phyloP scores from a whole-genome alignment of 305 asterid genomes.

The Solanum hybrid region DNA sequence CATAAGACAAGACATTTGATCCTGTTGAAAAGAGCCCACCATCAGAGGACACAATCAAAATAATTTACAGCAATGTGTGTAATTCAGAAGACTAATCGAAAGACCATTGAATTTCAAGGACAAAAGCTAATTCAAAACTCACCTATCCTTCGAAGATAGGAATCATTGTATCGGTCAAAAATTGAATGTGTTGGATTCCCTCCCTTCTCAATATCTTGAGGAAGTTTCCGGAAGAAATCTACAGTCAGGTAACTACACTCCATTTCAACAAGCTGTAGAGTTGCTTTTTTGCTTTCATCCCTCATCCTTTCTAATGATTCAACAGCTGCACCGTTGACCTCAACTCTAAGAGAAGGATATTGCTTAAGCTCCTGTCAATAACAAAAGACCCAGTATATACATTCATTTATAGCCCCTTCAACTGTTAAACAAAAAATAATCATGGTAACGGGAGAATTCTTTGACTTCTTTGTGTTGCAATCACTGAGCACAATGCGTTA shows the following conservation, averaged over 20 bases:
- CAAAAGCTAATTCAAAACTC: constrained; percentile 14
- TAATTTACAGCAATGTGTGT: too few relatives aligned
- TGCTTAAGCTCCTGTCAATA: constrained; percentile 76
- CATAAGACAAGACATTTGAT: constrained; percentile 76
- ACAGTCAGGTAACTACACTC: constrained; percentile 90
- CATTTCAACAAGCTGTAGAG: constrained; percentile 95
- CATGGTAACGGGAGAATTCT: background rate
- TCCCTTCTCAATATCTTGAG: constrained; percentile 99
- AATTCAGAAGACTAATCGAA: background rate
- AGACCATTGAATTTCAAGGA: background rate
- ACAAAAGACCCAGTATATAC: background rate
- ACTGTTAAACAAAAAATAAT: background rate
- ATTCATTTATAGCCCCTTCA: background rate
- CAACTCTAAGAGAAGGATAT: constrained; percentile 89
- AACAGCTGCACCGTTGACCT: constrained; percentile 68
- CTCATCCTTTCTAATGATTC: constrained; percentile 89
- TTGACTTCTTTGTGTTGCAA: background rate
- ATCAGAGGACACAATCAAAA: background rate
- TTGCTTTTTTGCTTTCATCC: constrained; percentile 95
- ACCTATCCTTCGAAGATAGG: constrained; percentile 93
- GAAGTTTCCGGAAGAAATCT: constrained; percentile 98
- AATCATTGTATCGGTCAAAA: constrained; percentile 83
- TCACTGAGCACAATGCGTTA: background rate
- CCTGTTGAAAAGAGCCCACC: constrained; percentile 30
- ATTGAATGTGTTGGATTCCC: constrained; percentile 97